Evolutionary conservation across 768 basidiomycete genomes (phyloP), one percentile per base, ranked within the genome.

Genomic region (Sarcomyxa edulis): DNA sequence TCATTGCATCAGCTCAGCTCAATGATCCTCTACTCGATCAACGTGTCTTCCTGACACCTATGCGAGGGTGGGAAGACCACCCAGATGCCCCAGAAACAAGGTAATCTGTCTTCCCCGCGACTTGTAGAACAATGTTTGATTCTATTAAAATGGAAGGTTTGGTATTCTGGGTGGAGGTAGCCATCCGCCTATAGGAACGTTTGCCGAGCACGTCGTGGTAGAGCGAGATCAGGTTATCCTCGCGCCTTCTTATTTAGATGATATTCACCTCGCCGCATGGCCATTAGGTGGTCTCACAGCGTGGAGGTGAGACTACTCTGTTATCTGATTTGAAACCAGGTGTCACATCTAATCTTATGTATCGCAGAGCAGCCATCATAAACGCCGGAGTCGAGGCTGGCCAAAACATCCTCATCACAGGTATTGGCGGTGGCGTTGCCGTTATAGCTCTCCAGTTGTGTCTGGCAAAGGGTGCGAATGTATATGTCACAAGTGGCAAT

Each of bases 391-490:
- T 89, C 10, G 44, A 72, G 36, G 49, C 60, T 10, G 85, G 78
- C 6, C 76, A 90, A 24, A 83, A 81, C 37, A 69, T 93, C 27
- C 73, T 92, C 31, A 81, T 93, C 42, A 87, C 85, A 0, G 87
- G 87, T 12, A 76, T 85, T 30, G 87, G 88, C 16, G 89, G 89
- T 14, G 89, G 90, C 9, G 90, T 93, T 26, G 90, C 90, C 0
- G 66, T 92, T 20, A 49, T 77, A 27, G 80, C 84, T 0, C 59
- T 91, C 43, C 88, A 93, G 55, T 58, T 91, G 7, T 84, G 79
- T 53, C 49, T 89, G 3, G 87, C 84, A 0, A 71, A 70, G 38
- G 84, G 89, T 20, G 83, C 85, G 1, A 73, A 72, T 23, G 86
- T 91, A n/a, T 92, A 81, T 55, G 86, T 91, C 16, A 86, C 90